Percentiles rank a stretch among this genome's conserved stretches.
These are phyloP conservation scores for Coniochaeta prunicola DNA, from an alignment of 2,329 filamentous ascomycete genomes.

Conservation along the genomic window DNA sequence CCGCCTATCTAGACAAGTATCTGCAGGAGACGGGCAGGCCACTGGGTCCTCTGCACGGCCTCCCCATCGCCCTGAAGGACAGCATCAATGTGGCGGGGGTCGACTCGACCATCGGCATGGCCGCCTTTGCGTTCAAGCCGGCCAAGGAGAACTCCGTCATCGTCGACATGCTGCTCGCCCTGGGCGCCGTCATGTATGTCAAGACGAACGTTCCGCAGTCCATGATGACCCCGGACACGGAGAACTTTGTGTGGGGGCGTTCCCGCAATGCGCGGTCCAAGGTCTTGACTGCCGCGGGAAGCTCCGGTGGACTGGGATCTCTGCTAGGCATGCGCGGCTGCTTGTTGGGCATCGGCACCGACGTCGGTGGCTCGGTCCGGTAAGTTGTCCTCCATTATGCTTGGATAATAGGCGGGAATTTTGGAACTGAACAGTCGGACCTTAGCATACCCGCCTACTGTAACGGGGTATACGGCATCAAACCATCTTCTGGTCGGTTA, in stretches of 20 bases:
- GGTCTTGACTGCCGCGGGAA: neutral
- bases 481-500: conserved; percentile 1
- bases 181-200: conserved; percentile 11
- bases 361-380: conserved; percentile 1
- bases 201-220: conserved; percentile 14
- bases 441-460: conserved; percentile 2
- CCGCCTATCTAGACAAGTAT: neutral
- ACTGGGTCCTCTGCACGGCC: neutral
- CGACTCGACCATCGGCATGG: neutral
- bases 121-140: neutral
- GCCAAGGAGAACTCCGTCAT: conserved; percentile 8
- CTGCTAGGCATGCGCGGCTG: neutral
- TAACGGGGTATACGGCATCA: conserved; percentile 1
- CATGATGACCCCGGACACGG: conserved; percentile 5
- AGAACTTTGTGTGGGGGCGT: neutral
- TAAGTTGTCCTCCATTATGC: neutral
- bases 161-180: conserved; percentile 6
- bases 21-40: neutral
- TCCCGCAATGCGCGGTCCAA: neutral
- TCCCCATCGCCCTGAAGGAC: conserved; percentile 1
- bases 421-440: neutral
- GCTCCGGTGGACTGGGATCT: too few species aligned
- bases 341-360: conserved; percentile 1
- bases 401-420: too few species aligned
- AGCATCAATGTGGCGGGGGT: neutral